These are phyloP conservation scores for Fusarium sp. DNA, from an alignment of 2,329 filamentous ascomycete species.

Conservation along the genomic window DNA sequence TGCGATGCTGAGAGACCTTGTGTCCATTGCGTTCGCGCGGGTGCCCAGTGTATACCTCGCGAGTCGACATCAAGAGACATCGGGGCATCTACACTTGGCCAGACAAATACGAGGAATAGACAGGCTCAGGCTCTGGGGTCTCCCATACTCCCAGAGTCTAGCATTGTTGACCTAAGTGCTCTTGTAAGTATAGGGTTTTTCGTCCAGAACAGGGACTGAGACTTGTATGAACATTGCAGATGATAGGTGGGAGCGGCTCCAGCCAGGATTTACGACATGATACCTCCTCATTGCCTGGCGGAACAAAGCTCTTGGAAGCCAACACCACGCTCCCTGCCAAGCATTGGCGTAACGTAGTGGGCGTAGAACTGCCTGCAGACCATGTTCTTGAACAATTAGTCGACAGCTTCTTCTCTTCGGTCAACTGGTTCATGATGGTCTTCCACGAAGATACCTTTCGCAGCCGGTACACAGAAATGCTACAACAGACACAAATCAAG, in stretches of 20 bases:
- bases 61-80: not conserved
- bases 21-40: not conserved
- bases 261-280: not conserved
- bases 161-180: not conserved
- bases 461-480: accelerated
- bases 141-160: not conserved
- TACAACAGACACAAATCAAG: not conserved
- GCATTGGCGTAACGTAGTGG: not conserved
- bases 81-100: accelerated
- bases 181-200: not conserved
- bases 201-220: accelerated
- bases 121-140: not conserved
- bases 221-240: accelerated
- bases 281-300: not conserved
- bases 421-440: not conserved
- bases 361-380: not conserved
- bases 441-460: not conserved
- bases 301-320: not conserved
- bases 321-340: not conserved
- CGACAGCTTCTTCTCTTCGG: not conserved
- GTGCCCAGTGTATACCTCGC: not conserved
- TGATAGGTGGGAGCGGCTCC: not conserved
- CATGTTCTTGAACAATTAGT: accelerated
- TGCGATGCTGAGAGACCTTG: not conserved
- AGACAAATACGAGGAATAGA: not conserved